Base-by-base conservation (phyloP, 225 moss, liverwort and hornwort species). In the Sphagnum tenellum region DNA sequence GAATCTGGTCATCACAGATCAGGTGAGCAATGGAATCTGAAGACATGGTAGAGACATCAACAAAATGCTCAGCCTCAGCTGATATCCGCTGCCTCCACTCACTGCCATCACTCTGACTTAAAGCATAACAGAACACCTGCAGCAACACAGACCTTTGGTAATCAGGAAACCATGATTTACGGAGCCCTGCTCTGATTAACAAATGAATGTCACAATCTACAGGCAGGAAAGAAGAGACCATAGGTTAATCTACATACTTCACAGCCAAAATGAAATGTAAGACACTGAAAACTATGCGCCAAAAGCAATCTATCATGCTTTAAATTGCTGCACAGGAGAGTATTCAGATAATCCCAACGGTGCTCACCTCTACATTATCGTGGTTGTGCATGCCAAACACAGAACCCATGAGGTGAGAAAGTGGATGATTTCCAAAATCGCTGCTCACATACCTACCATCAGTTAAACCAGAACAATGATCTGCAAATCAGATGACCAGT, bases 31-130 rank as follows among this genome's bases (percentile, higher is more conserved):
- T 90, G 44, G 86, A 77, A 82, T 93, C 90, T 58, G 93, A 90
- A 12, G 87, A 77, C 64, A 85, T 74, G 4, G 90, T 67, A 62
- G 93, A 90, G n/a, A 98, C 93, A 73, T 98, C 98, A 62, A 84
- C 76, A 61, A 98, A 98, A 72, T 98, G 93, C 74, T 98, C 93
- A 45, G 98, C 98, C 72, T 98, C 98, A 4, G 48, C 73, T 53
- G 89, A 83, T 71, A 98, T 98, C 7, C 93, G 88, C 64, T 87
- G 90, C 73, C 98, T 89, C 98, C 98, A 98, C 72, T 98, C 98
- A 75, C 87, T 98, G 63, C 98, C 90, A 75, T 98, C 98, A 74
- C 86, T 93, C 56, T 89, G 86, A 65, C 98, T 98, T 71, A 98
- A 79, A 12, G 93, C 98, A 79, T 89, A 98, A 74, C 98, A 98